Evolutionary conservation across 1,284 basidiomycete species (phyloP).

Genomic region (Ustilago bromivora): DNA sequence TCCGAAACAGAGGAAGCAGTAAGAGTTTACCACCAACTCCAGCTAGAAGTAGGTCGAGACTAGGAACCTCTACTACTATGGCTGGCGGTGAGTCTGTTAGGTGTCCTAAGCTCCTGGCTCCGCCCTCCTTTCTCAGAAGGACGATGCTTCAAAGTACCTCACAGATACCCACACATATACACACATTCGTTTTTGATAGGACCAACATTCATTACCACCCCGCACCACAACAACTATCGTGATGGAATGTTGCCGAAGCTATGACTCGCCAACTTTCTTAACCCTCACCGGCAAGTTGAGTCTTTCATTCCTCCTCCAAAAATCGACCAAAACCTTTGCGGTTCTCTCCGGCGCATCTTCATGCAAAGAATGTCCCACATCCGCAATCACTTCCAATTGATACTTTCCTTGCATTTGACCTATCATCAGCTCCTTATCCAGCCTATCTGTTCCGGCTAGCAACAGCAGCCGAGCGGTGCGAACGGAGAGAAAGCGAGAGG

Average conservation of each 20-base stretch:
- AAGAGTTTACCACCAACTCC: background rate
- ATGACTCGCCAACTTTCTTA: constrained; percentile 53
- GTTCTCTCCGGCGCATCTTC: constrained; percentile 89
- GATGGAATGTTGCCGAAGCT: background rate
- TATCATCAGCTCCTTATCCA: constrained; percentile 94
- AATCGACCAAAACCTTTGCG: constrained; percentile 84
- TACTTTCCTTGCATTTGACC: constrained; percentile 94
- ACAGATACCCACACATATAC: background rate
- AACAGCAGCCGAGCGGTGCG: constrained; percentile 86
- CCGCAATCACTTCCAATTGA: constrained; percentile 86
- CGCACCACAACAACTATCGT: background rate
- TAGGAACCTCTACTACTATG: background rate
- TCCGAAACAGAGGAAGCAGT: background rate
- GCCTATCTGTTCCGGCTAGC: constrained; percentile 89
- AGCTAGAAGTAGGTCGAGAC: background rate
- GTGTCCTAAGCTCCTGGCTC: background rate
- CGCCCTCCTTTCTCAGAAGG: too few species aligned
- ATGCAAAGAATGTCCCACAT: constrained; percentile 92
- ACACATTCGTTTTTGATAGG: background rate
- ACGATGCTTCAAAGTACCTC: background rate
- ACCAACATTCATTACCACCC: background rate
- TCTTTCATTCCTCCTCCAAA: constrained; percentile 87
- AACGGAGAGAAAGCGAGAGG: constrained; percentile 79
- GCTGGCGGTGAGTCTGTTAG: background rate
- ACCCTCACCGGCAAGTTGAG: constrained; percentile 41